Evolutionary conservation across 1,284 basidiomycete species (phyloP).

Genomic region (Papiliotrema laurentii): DNA sequence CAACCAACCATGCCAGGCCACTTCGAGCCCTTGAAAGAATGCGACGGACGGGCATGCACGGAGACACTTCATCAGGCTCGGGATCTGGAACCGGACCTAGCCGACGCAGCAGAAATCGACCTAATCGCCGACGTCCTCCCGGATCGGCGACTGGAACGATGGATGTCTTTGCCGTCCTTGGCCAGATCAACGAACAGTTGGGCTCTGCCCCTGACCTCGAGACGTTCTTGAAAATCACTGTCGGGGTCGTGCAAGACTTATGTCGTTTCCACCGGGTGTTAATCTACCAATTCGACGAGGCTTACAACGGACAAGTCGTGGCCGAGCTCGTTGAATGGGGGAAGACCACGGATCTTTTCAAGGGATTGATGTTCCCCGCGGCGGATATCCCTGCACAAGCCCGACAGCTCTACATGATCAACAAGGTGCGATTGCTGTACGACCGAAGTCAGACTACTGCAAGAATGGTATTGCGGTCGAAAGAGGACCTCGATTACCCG

Average conservation of each 20-base stretch:
- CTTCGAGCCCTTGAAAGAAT: constrained; percentile 68
- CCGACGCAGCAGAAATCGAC: constrained; percentile 7
- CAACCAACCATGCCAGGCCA: constrained; percentile 67
- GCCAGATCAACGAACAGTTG: constrained; percentile 81
- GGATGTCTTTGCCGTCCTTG: constrained; percentile 74
- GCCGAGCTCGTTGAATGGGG: constrained; percentile 80
- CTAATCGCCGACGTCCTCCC: constrained; percentile 5
- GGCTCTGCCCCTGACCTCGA: constrained; percentile 65
- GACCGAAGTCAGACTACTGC: constrained; percentile 73
- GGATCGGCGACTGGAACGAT: constrained; percentile 55
- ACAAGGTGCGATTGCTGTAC: constrained; percentile 79
- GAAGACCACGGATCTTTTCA: constrained; percentile 72
- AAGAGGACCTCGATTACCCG: constrained; percentile 65
- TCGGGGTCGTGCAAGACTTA: constrained; percentile 75
- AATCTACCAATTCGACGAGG: constrained; percentile 65
- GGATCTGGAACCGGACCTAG: constrained; percentile 9
- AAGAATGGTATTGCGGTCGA: constrained; percentile 64
- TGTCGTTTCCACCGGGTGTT: constrained; percentile 82
- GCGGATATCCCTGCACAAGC: constrained; percentile 59
- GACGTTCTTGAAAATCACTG: constrained; percentile 69
- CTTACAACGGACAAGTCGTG: constrained; percentile 64
- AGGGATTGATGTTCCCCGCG: constrained; percentile 55
- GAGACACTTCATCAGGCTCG: constrained; percentile 6
- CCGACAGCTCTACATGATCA: constrained; percentile 55
- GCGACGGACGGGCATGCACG: constrained; percentile 51